Conservation (phyloP, 2,329 filamentous ascomycete species). For the Diaporthe humulicola region DNA sequence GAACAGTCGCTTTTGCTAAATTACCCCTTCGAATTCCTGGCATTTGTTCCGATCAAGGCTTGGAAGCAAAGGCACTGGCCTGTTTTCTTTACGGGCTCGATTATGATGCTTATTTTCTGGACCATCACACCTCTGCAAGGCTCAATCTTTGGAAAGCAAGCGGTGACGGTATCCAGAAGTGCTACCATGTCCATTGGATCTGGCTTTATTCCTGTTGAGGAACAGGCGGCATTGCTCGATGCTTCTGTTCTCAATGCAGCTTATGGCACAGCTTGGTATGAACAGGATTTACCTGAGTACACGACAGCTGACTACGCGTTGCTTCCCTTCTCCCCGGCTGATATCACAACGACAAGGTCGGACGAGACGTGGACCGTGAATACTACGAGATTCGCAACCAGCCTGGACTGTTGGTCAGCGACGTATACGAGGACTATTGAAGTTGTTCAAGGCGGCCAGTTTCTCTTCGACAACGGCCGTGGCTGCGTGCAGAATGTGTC, state of each 20-base stretch:
- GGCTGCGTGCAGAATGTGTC: constrained; percentile 51
- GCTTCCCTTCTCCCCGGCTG: constrained; percentile 56
- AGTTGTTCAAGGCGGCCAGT: constrained; percentile 9
- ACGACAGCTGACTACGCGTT: constrained; percentile 58
- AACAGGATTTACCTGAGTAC: constrained; percentile 58
- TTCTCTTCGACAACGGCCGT: constrained; percentile 52
- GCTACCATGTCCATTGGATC: constrained; percentile 33
- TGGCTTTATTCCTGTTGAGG: constrained; percentile 39
- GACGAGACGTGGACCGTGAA: constrained; percentile 47
- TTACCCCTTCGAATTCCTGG: constrained; percentile 62
- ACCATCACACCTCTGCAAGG: constrained; percentile 67
- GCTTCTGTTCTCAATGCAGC: constrained; percentile 57
- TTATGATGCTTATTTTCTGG: constrained; percentile 67
- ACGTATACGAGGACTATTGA: neutral
- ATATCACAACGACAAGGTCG: too few species aligned
- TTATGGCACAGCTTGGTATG: constrained; percentile 60
- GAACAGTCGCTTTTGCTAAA: constrained; percentile 63
- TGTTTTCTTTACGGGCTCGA: constrained; percentile 60
- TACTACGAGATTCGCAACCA: constrained; percentile 51
- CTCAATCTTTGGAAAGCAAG: constrained; percentile 62
- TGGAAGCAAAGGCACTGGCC: constrained; percentile 63
- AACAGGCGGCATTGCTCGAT: constrained; percentile 47
- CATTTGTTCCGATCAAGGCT: constrained; percentile 49
- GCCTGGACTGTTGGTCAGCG: constrained; percentile 55
- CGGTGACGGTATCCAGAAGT: constrained; percentile 43